Base-by-base conservation (phyloP, 805 yeast species). In the Cyberlindnera misumaiensis region DNA sequence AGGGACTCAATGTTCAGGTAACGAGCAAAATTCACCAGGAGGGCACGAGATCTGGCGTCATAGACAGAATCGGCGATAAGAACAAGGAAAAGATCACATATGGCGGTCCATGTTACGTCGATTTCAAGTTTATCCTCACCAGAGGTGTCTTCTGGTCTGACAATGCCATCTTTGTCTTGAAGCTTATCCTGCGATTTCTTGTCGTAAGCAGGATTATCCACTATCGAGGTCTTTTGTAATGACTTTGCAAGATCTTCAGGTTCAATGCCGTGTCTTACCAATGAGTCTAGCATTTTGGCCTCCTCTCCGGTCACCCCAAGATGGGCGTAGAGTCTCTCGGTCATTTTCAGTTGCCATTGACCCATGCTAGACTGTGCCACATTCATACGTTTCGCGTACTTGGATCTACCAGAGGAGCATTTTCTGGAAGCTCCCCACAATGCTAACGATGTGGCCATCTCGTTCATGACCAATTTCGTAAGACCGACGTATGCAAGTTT, bases 401-500 rank as follows among this genome's bases (percentile, higher is more conserved):
- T 73, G 34, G 56, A 56, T 10, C 49, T 58, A 15, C 60, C 62
- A 0, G 73, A 56, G 9, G 70, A 63, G 4, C 73, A 63, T 3
- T 75, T 72, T 0, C 78, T 65, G 15, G 67, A 55, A 40, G 75
- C 71, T 15, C 78, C 56, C 36, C 66, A 63, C 1, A 38, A 41
- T n/a, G 93, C 89, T 41, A 89, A 61, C n/a, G 77, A 78, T 0
- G 85, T 74, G 14, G 95, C 95, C 82, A 88, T 77, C 15, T 83
- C 84, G 17, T 83, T 84, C 37, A 80, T 72, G 5, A 83, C 70
- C 27, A 93, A 71, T 48, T 84, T 82, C 8, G 83, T 78, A 9
- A 90, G 68, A 0, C 96, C 97, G 6, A 84, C 83, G 55, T 93
- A 93, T 3, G 97, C 97, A 44, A 89, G 81, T 52, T 85, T 81